phyloP scores from a whole-genome alignment of 257 asterid genomes.

The Paraleonurus japonicus region DNA sequence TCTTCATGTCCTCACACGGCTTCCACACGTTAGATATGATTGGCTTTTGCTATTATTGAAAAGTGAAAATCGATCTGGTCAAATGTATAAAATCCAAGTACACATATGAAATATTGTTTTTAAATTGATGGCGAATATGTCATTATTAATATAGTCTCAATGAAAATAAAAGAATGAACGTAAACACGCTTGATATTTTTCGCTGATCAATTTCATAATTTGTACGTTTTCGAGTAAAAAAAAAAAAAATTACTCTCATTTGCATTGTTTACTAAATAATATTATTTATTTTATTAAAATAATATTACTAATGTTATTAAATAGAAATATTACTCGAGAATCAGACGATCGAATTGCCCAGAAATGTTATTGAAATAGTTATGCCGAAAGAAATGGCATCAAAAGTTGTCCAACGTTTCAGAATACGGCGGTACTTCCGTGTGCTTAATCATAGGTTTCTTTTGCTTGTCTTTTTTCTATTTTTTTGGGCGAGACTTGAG shows the following conservation, averaged over 20 bases:
- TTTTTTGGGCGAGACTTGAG: neutral
- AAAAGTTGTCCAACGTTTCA: neutral
- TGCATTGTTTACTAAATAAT: no score
- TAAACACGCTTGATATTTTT: neutral
- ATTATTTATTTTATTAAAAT: no score
- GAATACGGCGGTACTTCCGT: neutral
- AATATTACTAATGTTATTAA: no score
- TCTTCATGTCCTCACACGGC: neutral
- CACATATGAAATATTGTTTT: neutral
- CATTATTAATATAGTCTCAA: neutral
- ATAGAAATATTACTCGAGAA: no score
- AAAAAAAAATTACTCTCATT: no score
- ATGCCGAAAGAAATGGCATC: neutral
- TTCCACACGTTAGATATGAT: neutral
- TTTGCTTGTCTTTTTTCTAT: neutral
- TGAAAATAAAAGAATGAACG: neutral
- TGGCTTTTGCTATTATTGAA: neutral
- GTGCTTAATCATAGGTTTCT: neutral
- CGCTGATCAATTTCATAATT: neutral
- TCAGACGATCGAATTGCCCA: no score
- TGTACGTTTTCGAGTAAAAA: no score
- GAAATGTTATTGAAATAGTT: no score
- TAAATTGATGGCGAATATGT: neutral
- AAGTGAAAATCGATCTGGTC: neutral
- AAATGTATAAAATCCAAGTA: neutral